Conservation (phyloP, 106 monocot species). For the Narthecium ossifragum region DNA sequence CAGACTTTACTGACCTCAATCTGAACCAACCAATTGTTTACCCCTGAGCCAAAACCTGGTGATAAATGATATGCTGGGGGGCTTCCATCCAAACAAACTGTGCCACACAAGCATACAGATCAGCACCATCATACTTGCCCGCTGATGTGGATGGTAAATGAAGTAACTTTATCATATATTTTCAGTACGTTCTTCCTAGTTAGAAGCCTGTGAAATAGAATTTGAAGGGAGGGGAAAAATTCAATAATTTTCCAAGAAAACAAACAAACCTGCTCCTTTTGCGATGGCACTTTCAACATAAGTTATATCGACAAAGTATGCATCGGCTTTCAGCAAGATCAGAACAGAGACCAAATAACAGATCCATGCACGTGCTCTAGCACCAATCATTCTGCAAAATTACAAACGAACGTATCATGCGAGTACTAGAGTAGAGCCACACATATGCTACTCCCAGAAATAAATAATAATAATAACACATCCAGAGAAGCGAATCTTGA, state of each 20-base stretch:
- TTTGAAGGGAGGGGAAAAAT: neutral
- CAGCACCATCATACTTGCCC: too few relatives aligned
- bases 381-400: slow-evolving; percentile 18
- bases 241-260: too few relatives aligned
- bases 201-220: too few relatives aligned
- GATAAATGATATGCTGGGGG: slow-evolving; percentile 65
- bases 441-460: too few relatives aligned
- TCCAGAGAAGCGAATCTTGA: too few relatives aligned
- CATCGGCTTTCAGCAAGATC: slow-evolving; percentile 11
- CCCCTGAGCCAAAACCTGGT: slow-evolving; percentile 54
- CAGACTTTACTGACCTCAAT: too few relatives aligned
- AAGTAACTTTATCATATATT: too few relatives aligned
- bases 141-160: too few relatives aligned
- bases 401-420: neutral
- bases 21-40: slow-evolving; percentile 38
- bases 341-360: slow-evolving; percentile 11
- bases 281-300: slow-evolving; percentile 38
- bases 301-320: slow-evolving; percentile 37
- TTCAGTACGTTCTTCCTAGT: too few relatives aligned
- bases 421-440: too few relatives aligned
- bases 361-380: neutral
- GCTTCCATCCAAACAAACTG: slow-evolving; percentile 87
- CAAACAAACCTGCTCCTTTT: slow-evolving; percentile 43
- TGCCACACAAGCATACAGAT: neutral
- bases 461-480: neutral